Base-by-base conservation (phyloP, 805 yeast species). In the Scheffersomyces coipomensis region DNA sequence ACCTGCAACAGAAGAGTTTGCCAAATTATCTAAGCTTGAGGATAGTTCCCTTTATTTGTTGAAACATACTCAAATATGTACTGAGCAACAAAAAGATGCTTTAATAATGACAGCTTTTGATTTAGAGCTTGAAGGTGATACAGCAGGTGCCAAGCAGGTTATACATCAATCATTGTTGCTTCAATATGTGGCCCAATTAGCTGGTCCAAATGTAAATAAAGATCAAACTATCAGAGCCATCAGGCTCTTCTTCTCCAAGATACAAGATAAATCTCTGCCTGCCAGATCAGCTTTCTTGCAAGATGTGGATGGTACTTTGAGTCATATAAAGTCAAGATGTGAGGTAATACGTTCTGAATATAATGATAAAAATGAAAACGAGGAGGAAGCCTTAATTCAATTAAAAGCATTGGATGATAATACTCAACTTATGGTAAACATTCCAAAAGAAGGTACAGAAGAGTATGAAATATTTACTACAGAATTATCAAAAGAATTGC, bases 21-120 rank as follows among this genome's bases (percentile, higher is more conserved):
- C 90, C 10, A 60, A 74, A 33, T 73, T 90, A 1, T 47, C 60
- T 3, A 72, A 83, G 34, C 68, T 78, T 31, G 53, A 62, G n/a
- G 59, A 64, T 38, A 70, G 83, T 49, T 74, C 80, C 46, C 65
- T 63, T 36, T 81, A 68, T 60, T 65, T 85, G 47, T 66, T 72
- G 33, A 58, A 56, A 58, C 87, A 83, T 60, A 78, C 86, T 29
- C 71, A 75, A 42, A 86, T 93, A 41, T 79, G 90, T 35, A 79
- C 79, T 3, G 88, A 84, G 47, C 81, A 82, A 45, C 97, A 93
- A 58, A 88, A 90, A 56, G 98, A 93, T 60, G 88, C 96, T 0
- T 76, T 93, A 43, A 71, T 90, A 57, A 90, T 91, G 97, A 83
- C 83, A 16, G 95, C 97, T 0, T 93, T 93, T 60, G 95, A 91